Base-by-base conservation (phyloP, 208 protist genomes). In the Acanthamoeba triangularis region DNA sequence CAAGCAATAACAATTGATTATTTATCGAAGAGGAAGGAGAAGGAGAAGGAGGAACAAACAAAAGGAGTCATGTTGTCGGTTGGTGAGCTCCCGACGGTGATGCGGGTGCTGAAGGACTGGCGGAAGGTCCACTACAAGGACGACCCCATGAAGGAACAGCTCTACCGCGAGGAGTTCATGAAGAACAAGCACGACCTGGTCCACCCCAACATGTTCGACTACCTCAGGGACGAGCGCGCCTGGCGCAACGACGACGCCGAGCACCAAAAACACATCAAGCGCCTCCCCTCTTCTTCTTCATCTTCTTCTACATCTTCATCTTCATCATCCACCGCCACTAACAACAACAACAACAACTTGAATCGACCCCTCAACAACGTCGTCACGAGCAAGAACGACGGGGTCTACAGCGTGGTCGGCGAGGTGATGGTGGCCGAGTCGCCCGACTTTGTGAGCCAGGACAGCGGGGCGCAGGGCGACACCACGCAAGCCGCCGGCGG, bases 181-280 rank as follows among this genome's bases (percentile, higher is more conserved):
- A 54, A 44, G 49, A 88, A 56, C n/a, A 88, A 88, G 28, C 18
- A 63, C 44, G 44, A 63, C 25, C 49, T 65, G 41, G 52, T 88
- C n/a, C 80, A 88, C n/a, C 80, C 80, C 35, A 54, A 63, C 49
- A 30, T 88, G 49, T 63, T 88, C 28, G 80, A 88, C 44, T 88
- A 63, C 80, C 49, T 88, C 18, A 54, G 49, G 20, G 80, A 88
- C 49, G 80, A 88, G 80, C 20, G 30, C 10, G 49, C 52, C n/a
- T 88, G 80, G 80, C 20, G 47, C 6, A 88, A 44, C 30, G 80
- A 88, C 80, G 49, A 63, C 33, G 25, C 41, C 4, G 80, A 88
- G 30, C 52, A 88, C 80, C 25, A 76, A 33, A 76, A 41, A 44
- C 67, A 76, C n/a, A 76, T n/a, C 59, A 67, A 67, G 59, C 59